These are phyloP conservation scores for Yarrowia phangngaensis DNA, from an alignment of 805 yeast genomes.

Conservation along the genomic window DNA sequence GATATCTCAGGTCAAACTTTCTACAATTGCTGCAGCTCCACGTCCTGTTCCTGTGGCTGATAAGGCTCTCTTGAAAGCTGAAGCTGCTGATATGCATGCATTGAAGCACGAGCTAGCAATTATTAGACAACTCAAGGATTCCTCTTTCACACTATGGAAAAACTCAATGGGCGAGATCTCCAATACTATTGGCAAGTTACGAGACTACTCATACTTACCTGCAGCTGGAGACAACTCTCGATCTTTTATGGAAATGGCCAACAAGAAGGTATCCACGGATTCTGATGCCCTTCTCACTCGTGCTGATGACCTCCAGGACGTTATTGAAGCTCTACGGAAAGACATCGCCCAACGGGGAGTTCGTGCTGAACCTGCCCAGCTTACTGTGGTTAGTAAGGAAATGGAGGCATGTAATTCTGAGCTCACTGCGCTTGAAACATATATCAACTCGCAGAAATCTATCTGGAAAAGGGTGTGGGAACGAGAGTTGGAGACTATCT, in stretches of 20 bases:
- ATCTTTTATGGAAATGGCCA: conserved; percentile 72
- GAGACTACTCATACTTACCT: conserved; percentile 30
- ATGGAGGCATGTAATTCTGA: conserved; percentile 53
- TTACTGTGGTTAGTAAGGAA: conserved; percentile 62
- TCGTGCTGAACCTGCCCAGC: conserved; percentile 68
- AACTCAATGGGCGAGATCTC: conserved; percentile 46
- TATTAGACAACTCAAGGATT: conserved; percentile 31
- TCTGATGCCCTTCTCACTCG: conserved; percentile 69
- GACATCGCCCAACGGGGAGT: conserved; percentile 93
- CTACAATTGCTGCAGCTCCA: conserved; percentile 9
- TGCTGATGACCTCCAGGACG: conserved; percentile 88
- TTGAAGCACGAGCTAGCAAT: conserved; percentile 34
- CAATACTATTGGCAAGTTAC: conserved; percentile 45
- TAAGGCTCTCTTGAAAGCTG: conserved; percentile 22
- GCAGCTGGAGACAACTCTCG: conserved; percentile 39
- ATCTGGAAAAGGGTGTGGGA: conserved; percentile 93
- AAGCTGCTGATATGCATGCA: conserved; percentile 28
- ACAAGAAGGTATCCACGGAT: conserved; percentile 65
- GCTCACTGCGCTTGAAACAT: conserved; percentile 54
- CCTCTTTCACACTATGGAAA: conserved; percentile 41
- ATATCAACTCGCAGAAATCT: conserved; percentile 66
- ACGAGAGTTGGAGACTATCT: conserved; percentile 77
- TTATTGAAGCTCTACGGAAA: conserved; percentile 80
- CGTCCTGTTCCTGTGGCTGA: conserved; percentile 12
- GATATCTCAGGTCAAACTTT: conserved; percentile 11